These are phyloP conservation scores for Thecaphora thlaspeos DNA, from an alignment of 1,284 basidiomycete genomes.

Conservation along the genomic window DNA sequence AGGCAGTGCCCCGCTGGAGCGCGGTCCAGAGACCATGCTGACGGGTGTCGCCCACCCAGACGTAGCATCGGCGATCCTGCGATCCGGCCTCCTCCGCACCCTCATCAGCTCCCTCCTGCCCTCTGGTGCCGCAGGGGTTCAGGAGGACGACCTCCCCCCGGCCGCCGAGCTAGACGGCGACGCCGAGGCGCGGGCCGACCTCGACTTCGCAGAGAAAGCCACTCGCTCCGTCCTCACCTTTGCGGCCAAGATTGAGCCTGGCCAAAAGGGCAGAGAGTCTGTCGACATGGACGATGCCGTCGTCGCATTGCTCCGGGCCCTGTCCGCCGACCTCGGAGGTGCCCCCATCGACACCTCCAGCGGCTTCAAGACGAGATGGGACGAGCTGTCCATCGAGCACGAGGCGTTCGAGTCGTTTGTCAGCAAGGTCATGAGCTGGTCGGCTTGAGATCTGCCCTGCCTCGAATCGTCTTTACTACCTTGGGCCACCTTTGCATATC, in stretches of 20 bases:
- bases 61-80: slow-evolving; percentile 48
- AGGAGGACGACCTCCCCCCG: slow-evolving; percentile 34
- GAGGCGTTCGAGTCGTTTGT: slow-evolving; percentile 5
- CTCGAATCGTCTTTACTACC: too few relatives aligned
- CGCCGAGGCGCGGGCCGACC: slow-evolving; percentile 64
- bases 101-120: slow-evolving; percentile 44
- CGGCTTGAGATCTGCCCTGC: too few relatives aligned
- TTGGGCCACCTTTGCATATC: too few relatives aligned
- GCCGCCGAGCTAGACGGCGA: slow-evolving; percentile 71
- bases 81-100: slow-evolving; percentile 43
- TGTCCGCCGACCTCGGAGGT: slow-evolving; percentile 9
- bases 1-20: slow-evolving; percentile 44
- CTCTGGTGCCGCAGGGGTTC: slow-evolving; percentile 6
- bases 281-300: background rate
- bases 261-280: background rate
- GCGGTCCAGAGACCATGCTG: slow-evolving; percentile 47
- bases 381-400: slow-evolving; percentile 12
- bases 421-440: background rate
- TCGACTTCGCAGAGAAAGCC: slow-evolving; percentile 78
- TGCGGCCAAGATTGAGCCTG: slow-evolving; percentile 15
- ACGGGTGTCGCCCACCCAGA: slow-evolving; percentile 40
- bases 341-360: slow-evolving; percentile 2
- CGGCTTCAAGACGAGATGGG: slow-evolving; percentile 4
- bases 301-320: slow-evolving; percentile 1
- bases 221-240: slow-evolving; percentile 63